phyloP scores from a whole-genome alignment of 257 asterid species.

The Nicotiana otophora region DNA sequence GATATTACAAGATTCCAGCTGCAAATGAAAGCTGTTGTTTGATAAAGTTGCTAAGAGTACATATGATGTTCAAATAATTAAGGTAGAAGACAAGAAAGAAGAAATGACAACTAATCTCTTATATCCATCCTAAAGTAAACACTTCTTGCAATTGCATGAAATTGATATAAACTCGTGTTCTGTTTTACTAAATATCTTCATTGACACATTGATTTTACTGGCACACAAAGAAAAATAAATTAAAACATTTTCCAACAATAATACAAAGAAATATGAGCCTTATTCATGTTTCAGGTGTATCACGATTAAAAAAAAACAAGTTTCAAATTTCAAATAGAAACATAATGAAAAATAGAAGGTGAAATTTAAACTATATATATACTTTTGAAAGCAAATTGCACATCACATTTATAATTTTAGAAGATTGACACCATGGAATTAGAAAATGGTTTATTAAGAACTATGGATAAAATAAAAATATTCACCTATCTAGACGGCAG shows the following conservation, averaged over 20 bases:
- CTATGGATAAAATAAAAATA: slow-evolving; percentile 11
- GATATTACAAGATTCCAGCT: slow-evolving; percentile 86
- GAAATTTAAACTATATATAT: not conserved
- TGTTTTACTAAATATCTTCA: not conserved
- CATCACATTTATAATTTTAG: not conserved
- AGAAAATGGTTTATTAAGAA: slow-evolving; percentile 9
- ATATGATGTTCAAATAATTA: not conserved
- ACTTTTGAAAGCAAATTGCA: not conserved
- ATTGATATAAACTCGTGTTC: not conserved
- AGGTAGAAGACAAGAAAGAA: not conserved
- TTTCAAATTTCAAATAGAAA: not conserved
- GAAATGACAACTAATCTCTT: not conserved
- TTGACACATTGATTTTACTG: not conserved
- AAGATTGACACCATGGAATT: not conserved
- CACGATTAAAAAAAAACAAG: not conserved
- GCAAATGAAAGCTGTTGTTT: slow-evolving; percentile 31
- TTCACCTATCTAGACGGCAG: slow-evolving; percentile 69
- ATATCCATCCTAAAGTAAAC: not conserved
- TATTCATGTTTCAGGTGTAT: not conserved
- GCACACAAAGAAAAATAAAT: not conserved
- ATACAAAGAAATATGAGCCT: not conserved
- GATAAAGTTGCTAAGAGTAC: slow-evolving; percentile 18
- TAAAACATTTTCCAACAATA: not conserved
- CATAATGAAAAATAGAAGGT: not conserved
- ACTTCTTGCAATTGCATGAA: not conserved